Base-by-base conservation (phyloP, 768 basidiomycete genomes). In the Tubosaeta brunneosetosa region DNA sequence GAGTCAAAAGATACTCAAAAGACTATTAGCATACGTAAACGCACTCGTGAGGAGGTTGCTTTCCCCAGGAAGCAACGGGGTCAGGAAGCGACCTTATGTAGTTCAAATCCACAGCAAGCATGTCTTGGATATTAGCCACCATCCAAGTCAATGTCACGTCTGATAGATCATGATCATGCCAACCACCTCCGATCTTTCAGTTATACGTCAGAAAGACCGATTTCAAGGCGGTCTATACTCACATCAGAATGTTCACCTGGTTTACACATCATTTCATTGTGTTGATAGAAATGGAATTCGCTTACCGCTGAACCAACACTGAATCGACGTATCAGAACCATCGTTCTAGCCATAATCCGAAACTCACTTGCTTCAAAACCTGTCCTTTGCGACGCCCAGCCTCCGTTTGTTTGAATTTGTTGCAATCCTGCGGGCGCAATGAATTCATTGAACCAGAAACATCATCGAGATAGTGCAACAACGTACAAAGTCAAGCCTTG, bases 251-350 rank as follows among this genome's bases (percentile, higher is more conserved):
- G 56, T 16, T 73, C 58, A 50, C 68, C 69, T 71, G 26, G 33
- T 47, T 47, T 49, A 13, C 44, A 47, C 56, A 60, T 59, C 44
- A 29, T 13, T 41, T 52, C 38, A 45, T 16, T 47, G 9, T 7
- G 3, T 13, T 14, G 3, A 16, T 38, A 45, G 34, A n/a, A 34
- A 22, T 17, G 13, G 22, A n/a, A 11, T 22, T 43, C 42, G 47
- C 74, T 61, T 61, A 80, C 86, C 86, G 49, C 77, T 67, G 61
- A 89, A 89, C 86, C 87, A 89, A 57, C 82, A 85, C 83, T 86
- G 33, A 26, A 31, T 27, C 17, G 8, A 50, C 42, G 34, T 12
- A 22, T 62, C 38, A 65, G 55, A 14, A 42, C 46, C 45, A 3
- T 17, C 26, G 31, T 22, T n/a, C 16, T 3, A 41, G 10, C 44